Base-by-base conservation (phyloP, 768 basidiomycete species). In the Rhizopogon vinicolor region DNA sequence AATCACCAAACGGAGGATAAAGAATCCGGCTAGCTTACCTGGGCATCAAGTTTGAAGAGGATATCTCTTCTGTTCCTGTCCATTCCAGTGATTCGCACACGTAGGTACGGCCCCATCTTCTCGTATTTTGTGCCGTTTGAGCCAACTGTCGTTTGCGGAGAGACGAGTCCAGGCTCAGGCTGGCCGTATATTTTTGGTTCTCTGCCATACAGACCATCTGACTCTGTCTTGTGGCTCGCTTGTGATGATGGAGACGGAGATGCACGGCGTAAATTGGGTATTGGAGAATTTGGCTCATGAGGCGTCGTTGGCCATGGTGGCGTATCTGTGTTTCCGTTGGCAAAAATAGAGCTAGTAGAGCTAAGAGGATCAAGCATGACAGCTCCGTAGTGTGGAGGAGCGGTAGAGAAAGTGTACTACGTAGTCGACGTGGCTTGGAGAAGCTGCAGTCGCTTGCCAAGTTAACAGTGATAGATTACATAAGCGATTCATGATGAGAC, bases 41-140 rank as follows among this genome's bases (percentile, higher is more conserved):
- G 93, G 14, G 93, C 94, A 70, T 99, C 97, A 58, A 99, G 84
- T 67, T 92, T 87, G 67, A 99, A 79, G 66, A 98, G 82, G 59
- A 97, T 87, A 65, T 99, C 97, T 64, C 95, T 81, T 71, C 93
- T 79, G 76, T 98, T 98, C 72, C 97, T 82, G 72, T 99, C 97
- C 65, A 99, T 69, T 13, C 87, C 90, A 16, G 91, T 89, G 58
- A 99, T 89, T 65, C 93, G 80, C 45, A 96, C 91, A 65, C 92
- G 80, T 57, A 99, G 78, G 70, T 92, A 97, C 25, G 91, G 90
- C 62, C 89, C 91, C 29, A 72, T 75, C 72, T 81, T 88, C 75
- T 93, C 91, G 61, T 80, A 88, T 57, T 76, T 84, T 33, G 74
- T 67, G 5, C 91, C 91, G 66, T 90, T 91, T 0, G 85, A 77